Base-by-base conservation (phyloP, 2,329 filamentous ascomycete species). In the Pseudocercospora fijiensis region DNA sequence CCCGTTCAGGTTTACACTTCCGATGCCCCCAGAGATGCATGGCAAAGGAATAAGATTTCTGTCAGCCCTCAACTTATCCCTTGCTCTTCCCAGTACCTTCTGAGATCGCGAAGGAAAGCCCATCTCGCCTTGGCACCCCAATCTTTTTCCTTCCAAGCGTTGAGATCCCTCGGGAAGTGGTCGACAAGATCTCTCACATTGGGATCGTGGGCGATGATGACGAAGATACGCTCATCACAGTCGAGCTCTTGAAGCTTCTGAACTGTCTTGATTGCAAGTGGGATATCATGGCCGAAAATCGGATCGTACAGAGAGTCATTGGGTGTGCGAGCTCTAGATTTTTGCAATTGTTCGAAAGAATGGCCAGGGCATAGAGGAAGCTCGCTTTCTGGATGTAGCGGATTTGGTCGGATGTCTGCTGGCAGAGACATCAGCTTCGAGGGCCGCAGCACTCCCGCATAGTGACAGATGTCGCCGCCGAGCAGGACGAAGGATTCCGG, bases 401-500 rank as follows among this genome's bases (percentile, higher is more conserved):
- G 58, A 52, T 60, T 28, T 18, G 49, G 58, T 4, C 30, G 10
- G 3, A 55, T 60, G 4, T 52, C 26, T 10, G 37, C 11, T 0
- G 75, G 80, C 0, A 82, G 68, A 0, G 78, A 79, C 2, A 77
- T 68, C 41, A 79, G 76, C 10, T 66, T 61, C 1, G 76, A 79
- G 0, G 81, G 82, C 16, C 82, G 71, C 26, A 82, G 77, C 62
- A 81, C 76, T 26, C 77, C 78, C 4, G 72, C 74, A 60, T 83
- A 77, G 64, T 83, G 81, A 37, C 65, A 65, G 7, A 77, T 71
- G 66, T 84, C 82, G n/a, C 79, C 81, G 16, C 79, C 81, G 70
- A 84, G 78, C 58, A 83, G 74, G 41, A 83, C 78, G 83, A 84
- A 0, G 75, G 75, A 16, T 74, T 70, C 20, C 62, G 67, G 58